phyloP scores from a whole-genome alignment of 129 eudicot species.

The Arctium minus region DNA sequence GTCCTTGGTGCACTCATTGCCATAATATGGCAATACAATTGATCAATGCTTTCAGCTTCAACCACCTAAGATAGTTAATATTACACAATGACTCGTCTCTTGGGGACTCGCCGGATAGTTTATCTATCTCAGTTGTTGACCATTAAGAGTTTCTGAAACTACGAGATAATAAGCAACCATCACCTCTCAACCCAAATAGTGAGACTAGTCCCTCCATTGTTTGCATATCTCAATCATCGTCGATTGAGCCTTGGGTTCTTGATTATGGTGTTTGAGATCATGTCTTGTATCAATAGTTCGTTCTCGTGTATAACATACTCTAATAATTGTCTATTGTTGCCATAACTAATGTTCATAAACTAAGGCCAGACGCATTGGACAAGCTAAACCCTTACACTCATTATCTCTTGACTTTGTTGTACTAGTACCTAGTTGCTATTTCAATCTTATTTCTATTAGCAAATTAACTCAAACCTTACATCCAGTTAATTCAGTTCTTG shows the following conservation, averaged over 20 bases:
- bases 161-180: background rate
- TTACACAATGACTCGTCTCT: too few relatives aligned
- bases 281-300: background rate
- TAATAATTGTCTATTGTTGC: background rate
- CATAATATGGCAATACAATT: background rate
- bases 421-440: background rate
- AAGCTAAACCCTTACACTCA: background rate
- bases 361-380: background rate
- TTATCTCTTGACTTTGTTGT: background rate
- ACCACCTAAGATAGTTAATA: background rate
- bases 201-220: too few relatives aligned
- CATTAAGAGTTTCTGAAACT: background rate
- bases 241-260: background rate
- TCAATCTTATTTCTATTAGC: slow-evolving; percentile 4
- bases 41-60: background rate
- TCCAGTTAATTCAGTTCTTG: background rate
- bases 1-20: background rate
- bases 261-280: background rate
- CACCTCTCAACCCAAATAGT: background rate
- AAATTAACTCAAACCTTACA: slow-evolving; percentile 2
- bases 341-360: background rate
- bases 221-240: background rate
- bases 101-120: too few relatives aligned
- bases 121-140: background rate
- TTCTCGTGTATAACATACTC: background rate